Percentiles rank a stretch among this genome's conserved stretches.
phyloP scores from a whole-genome alignment of 2,329 filamentous ascomycete genomes.

The Penicillium vulpinum region DNA sequence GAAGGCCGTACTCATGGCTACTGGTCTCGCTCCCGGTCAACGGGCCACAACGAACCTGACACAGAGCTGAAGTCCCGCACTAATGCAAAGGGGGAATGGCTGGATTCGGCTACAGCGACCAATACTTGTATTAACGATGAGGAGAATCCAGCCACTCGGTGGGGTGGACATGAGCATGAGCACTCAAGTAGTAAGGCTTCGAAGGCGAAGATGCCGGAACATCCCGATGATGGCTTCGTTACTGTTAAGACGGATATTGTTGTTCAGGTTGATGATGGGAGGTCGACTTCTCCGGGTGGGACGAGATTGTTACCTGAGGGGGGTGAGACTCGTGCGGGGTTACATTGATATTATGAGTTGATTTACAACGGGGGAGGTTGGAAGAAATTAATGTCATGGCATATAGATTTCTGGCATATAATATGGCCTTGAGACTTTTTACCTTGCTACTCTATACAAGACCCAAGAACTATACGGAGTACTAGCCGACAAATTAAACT shows the following conservation, averaged over 20 bases:
- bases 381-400: no score
- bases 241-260: conserved; percentile 36
- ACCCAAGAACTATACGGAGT: no score
- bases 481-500: no score
- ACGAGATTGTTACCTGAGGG: conserved; percentile 18
- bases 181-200: conserved; percentile 15
- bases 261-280: conserved; percentile 27
- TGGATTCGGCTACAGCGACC: conserved; percentile 16
- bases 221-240: conserved; percentile 20
- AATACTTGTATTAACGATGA: conserved; percentile 14
- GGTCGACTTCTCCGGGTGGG: conserved; percentile 19
- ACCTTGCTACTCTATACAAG: no score
- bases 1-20: conserved; percentile 23
- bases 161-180: conserved; percentile 9
- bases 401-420: not conserved
- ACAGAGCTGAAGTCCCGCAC: conserved; percentile 18
- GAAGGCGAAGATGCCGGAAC: conserved; percentile 11
- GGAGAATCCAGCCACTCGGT: conserved; percentile 10
- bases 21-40: conserved; percentile 24
- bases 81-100: conserved; percentile 13
- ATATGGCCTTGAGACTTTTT: no score
- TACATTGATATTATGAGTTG: not conserved
- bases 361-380: no score
- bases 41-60: conserved; percentile 15
- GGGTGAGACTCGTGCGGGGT: not conserved